phyloP scores from a whole-genome alignment of 306 rosid genomes.

The Lathyrus oleraceus region DNA sequence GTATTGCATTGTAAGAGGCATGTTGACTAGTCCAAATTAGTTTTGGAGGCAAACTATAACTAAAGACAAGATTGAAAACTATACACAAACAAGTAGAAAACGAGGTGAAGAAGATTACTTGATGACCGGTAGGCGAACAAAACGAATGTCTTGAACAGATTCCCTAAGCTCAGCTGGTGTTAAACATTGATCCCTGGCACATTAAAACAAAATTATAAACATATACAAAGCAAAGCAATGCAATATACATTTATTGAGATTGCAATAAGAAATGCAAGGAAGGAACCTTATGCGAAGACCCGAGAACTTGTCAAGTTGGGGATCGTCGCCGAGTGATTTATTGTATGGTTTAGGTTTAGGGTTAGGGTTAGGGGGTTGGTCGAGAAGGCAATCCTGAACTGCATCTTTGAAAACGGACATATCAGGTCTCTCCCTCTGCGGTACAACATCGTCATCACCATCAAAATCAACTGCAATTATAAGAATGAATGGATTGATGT shows the following conservation, averaged over 20 bases:
- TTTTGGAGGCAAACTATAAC: neutral
- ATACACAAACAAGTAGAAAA: slow-evolving; percentile 3
- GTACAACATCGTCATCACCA: slow-evolving; percentile 37
- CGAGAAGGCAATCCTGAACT: slow-evolving; percentile 73
- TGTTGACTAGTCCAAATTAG: neutral
- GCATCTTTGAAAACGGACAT: slow-evolving; percentile 80
- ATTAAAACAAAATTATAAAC: neutral
- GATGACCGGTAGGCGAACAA: slow-evolving; percentile 69
- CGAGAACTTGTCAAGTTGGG: slow-evolving; percentile 64
- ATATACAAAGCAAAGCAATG: neutral
- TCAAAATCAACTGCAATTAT: neutral
- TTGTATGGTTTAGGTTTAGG: slow-evolving; percentile 22
- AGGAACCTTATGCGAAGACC: slow-evolving; percentile 89
- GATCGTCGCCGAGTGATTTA: slow-evolving; percentile 33
- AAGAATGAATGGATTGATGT: neutral
- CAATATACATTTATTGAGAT: neutral
- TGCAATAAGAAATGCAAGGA: neutral
- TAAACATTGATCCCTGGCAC: slow-evolving; percentile 62
- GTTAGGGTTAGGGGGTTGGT: slow-evolving; percentile 38
- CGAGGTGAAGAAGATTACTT: slow-evolving; percentile 50
- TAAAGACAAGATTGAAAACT: neutral
- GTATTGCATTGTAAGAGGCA: neutral
- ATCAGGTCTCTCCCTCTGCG: slow-evolving; percentile 47
- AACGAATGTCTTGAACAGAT: slow-evolving; percentile 74
- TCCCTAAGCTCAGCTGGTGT: slow-evolving; percentile 61